Conservation (phyloP, 2,329 filamentous ascomycete species). For the Fusarium liriodendri region DNA sequence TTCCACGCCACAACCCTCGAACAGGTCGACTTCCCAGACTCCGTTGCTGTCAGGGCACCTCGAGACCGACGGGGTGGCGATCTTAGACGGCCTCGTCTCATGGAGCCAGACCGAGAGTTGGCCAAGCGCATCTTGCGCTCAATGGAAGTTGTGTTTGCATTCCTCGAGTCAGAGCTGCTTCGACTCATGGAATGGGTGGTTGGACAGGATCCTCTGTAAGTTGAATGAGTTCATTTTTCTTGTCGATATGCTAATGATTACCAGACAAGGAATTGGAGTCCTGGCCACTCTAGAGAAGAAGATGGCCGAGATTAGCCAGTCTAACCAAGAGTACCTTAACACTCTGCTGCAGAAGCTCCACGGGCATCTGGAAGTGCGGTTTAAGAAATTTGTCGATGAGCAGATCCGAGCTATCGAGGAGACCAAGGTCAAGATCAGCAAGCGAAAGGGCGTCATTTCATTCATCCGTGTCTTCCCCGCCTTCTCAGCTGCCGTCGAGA, state of each 20-base stretch:
- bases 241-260: slow-evolving; percentile 26
- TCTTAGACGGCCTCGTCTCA: slow-evolving; percentile 77
- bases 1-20: slow-evolving; percentile 93
- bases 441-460: slow-evolving; percentile 94
- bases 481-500: slow-evolving; percentile 86
- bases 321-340: slow-evolving; percentile 92
- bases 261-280: slow-evolving; percentile 88
- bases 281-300: slow-evolving; percentile 84
- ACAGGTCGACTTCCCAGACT: slow-evolving; percentile 84
- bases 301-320: slow-evolving; percentile 82
- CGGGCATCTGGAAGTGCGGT: slow-evolving; percentile 77
- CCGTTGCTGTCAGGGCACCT: slow-evolving; percentile 74
- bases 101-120: slow-evolving; percentile 89
- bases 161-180: slow-evolving; percentile 82
- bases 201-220: slow-evolving; percentile 82
- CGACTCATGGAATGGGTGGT: slow-evolving; percentile 86
- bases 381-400: slow-evolving; percentile 91
- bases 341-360: slow-evolving; percentile 84
- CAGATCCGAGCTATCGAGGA: slow-evolving; percentile 97
- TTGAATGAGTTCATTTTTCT: slow-evolving; percentile 34
- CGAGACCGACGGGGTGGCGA: slow-evolving; percentile 78
- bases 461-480: slow-evolving; percentile 95
- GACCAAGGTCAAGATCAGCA: slow-evolving; percentile 99
- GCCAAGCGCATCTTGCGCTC: slow-evolving; percentile 86
- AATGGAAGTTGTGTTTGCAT: slow-evolving; percentile 90